These are phyloP conservation scores for Suillus cothurnatus DNA, from an alignment of 768 basidiomycete species.

Conservation along the genomic window DNA sequence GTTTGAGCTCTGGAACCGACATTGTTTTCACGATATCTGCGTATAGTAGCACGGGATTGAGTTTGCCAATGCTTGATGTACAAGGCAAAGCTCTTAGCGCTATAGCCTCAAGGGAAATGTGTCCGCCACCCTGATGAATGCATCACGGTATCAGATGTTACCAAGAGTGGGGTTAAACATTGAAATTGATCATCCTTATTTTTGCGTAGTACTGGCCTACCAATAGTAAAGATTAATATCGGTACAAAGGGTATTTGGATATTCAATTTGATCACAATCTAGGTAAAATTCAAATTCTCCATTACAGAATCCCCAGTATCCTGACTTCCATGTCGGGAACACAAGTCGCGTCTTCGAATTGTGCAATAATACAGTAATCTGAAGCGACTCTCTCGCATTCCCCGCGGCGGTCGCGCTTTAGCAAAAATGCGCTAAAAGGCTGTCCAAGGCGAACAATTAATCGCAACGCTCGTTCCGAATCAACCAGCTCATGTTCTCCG, in stretches of 20 bases:
- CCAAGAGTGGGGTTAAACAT: too few relatives aligned
- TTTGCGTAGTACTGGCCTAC: too few relatives aligned
- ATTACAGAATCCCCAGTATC: not conserved
- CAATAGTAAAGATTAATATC: too few relatives aligned
- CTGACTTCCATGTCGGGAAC: not conserved
- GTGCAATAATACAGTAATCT: not conserved
- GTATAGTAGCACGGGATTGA: not conserved
- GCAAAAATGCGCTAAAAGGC: constrained; percentile 1
- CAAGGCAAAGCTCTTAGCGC: not conserved
- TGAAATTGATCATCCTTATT: too few relatives aligned
- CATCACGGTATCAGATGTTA: too few relatives aligned
- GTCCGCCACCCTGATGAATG: not conserved
- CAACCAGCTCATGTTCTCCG: not conserved
- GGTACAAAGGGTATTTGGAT: too few relatives aligned
- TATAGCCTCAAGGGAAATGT: not conserved
- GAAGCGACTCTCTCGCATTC: not conserved
- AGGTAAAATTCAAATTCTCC: not conserved
- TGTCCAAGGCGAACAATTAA: not conserved
- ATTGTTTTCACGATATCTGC: constrained; percentile 5
- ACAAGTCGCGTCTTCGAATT: not conserved
- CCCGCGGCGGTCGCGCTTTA: too few relatives aligned
- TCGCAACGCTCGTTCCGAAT: not conserved
- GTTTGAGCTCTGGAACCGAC: constrained; percentile 15
- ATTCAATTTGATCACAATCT: not conserved
- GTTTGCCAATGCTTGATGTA: not conserved